Conservation (phyloP, 2,329 filamentous ascomycete genomes). For the Fusarium drepaniforme region DNA sequence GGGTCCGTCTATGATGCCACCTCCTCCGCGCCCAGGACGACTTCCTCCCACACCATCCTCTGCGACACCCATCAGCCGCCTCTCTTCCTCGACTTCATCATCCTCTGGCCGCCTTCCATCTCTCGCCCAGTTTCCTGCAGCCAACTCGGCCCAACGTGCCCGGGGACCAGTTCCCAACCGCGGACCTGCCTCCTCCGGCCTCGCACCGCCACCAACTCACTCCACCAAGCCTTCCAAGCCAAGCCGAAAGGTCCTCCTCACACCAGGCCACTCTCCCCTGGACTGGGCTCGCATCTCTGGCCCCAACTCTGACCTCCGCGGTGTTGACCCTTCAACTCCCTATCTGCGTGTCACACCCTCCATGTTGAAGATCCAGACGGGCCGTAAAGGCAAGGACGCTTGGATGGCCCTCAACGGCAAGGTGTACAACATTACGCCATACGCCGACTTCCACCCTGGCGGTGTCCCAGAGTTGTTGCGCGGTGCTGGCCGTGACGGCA, state of each 20-base stretch:
- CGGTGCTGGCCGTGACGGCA: constrained; percentile 72
- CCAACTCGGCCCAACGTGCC: constrained; percentile 65
- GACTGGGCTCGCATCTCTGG: constrained; percentile 90
- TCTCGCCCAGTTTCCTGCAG: constrained; percentile 62
- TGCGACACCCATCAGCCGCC: constrained; percentile 43
- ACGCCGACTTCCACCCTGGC: constrained; percentile 91
- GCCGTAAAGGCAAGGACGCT: constrained; percentile 85
- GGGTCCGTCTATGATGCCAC: constrained; percentile 46
- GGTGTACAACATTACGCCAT: constrained; percentile 95
- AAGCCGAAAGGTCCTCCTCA: constrained; percentile 79
- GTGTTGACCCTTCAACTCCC: constrained; percentile 62
- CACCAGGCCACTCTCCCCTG: constrained; percentile 93
- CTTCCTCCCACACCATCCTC: constrained; percentile 33
- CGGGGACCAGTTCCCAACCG: constrained; percentile 57
- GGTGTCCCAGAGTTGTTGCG: constrained; percentile 80
- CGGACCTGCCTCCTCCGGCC: constrained; percentile 51
- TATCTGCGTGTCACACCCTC: constrained; percentile 84
- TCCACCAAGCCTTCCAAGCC: constrained; percentile 65
- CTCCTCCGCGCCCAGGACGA: constrained; percentile 39
- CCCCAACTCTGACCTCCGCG: constrained; percentile 76
- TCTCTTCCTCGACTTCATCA: constrained; percentile 43
- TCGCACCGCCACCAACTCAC: constrained; percentile 69
- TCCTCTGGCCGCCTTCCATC: constrained; percentile 45
- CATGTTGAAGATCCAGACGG: constrained; percentile 82
- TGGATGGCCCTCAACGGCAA: constrained; percentile 92